phyloP scores from a whole-genome alignment of 352 stramenopile species.

The Pythium myriotylum region DNA sequence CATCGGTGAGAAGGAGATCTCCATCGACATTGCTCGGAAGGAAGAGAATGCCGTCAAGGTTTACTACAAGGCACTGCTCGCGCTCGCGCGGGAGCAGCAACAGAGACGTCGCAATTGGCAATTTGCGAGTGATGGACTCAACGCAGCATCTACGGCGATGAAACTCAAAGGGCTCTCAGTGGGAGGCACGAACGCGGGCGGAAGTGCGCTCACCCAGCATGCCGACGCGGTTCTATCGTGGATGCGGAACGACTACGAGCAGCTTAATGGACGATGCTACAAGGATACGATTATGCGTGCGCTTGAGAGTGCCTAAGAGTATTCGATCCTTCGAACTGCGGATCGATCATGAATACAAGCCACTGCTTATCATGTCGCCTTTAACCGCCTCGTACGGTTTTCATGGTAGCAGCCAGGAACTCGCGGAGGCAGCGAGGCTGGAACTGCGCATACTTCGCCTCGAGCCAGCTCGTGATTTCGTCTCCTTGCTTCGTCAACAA shows the following conservation, averaged over 20 bases:
- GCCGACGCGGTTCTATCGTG: slow-evolving; percentile 10
- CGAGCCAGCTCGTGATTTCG: slow-evolving; percentile 4
- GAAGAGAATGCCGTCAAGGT: slow-evolving; percentile 47
- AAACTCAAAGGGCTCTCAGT: slow-evolving; percentile 27
- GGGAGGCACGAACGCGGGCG: neutral
- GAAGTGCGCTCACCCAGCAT: neutral
- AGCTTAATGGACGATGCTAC: slow-evolving; percentile 19
- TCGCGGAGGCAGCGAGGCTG: slow-evolving; percentile 26
- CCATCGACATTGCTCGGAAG: slow-evolving; percentile 57
- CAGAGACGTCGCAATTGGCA: slow-evolving; percentile 37
- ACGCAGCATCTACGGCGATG: slow-evolving; percentile 35
- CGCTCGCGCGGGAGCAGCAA: slow-evolving; percentile 46
- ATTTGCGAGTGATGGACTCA: slow-evolving; percentile 34
- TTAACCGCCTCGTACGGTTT: neutral
- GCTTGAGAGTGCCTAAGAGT: neutral
- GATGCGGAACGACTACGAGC: slow-evolving; percentile 20
- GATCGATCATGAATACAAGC: too few species aligned
- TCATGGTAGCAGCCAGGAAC: slow-evolving; percentile 8
- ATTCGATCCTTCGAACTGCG: too few species aligned
- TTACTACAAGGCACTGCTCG: slow-evolving; percentile 55
- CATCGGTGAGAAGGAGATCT: slow-evolving; percentile 41
- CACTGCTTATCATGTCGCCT: too few species aligned
- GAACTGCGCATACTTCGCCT: slow-evolving; percentile 15
- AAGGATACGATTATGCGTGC: slow-evolving; percentile 10
- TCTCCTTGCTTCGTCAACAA: slow-evolving; percentile 13